Percentiles rank a stretch among this genome's conserved stretches.
phyloP scores from a whole-genome alignment of 208 protist genomes.

The Trypanosoma melophagium region DNA sequence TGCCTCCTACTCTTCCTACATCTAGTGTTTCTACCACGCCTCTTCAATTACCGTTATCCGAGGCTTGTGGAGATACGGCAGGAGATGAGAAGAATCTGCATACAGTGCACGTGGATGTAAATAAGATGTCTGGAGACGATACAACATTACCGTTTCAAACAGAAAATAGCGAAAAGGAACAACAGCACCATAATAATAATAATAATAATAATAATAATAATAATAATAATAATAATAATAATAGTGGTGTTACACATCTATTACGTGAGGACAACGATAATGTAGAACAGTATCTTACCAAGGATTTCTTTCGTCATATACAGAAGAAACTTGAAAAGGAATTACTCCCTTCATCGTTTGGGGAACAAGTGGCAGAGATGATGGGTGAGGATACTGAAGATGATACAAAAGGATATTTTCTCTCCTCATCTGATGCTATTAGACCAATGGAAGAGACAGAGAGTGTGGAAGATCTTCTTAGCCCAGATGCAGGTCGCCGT shows the following conservation, averaged over 20 bases:
- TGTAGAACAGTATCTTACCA: no score
- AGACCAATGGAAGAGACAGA: neutral
- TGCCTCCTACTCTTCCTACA: no score
- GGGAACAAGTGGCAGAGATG: neutral
- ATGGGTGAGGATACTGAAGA: neutral
- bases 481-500: neutral
- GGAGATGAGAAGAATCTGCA: no score
- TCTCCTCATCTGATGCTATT: neutral
- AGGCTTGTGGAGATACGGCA: no score
- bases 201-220: neutral
- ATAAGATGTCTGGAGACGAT: neutral
- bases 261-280: no score
- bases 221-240: conserved; percentile 11
- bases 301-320: no score
- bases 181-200: neutral
- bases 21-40: no score
- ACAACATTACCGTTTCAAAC: no score
- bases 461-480: conserved; percentile 5
- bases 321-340: no score
- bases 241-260: neutral
- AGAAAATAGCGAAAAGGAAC: neutral
- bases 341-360: no score
- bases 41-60: no score
- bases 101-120: neutral
- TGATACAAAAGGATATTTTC: neutral